phyloP scores from a whole-genome alignment of 2,329 filamentous ascomycete genomes.

The Aspergillus aculeatinus region DNA sequence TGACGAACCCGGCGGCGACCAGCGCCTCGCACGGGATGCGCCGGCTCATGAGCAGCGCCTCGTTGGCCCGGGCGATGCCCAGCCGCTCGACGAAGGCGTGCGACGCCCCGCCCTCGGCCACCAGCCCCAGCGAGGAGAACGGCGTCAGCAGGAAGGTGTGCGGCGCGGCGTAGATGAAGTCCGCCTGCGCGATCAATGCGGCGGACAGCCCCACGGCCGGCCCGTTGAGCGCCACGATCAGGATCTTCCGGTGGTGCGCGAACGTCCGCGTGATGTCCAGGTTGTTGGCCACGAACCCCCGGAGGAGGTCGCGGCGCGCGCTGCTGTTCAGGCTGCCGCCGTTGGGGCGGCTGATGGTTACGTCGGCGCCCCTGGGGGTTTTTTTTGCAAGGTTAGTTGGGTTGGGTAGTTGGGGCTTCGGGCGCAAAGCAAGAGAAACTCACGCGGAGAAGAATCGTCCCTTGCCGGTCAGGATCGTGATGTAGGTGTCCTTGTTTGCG shows the following conservation, averaged over 20 bases:
- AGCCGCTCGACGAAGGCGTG: slow-evolving; percentile 76
- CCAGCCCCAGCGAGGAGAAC: slow-evolving; percentile 84
- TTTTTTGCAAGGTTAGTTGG: background rate
- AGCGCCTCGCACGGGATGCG: slow-evolving; percentile 72
- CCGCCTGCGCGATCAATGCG: slow-evolving; percentile 76
- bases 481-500: slow-evolving; percentile 71
- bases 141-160: slow-evolving; percentile 84
- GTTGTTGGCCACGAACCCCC: slow-evolving; percentile 77
- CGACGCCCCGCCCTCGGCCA: slow-evolving; percentile 82
- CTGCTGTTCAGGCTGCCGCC: slow-evolving; percentile 42
- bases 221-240: slow-evolving; percentile 87
- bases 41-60: slow-evolving; percentile 89
- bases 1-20: slow-evolving; percentile 75
- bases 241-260: slow-evolving; percentile 90
- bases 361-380: slow-evolving; percentile 70
- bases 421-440: slow-evolving; percentile 3
- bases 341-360: slow-evolving; percentile 56
- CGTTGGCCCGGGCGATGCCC: slow-evolving; percentile 79
- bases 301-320: slow-evolving; percentile 60
- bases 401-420: too few relatives aligned
- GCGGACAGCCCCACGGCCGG: slow-evolving; percentile 86
- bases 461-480: slow-evolving; percentile 80
- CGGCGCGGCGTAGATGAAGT: slow-evolving; percentile 88
- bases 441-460: slow-evolving; percentile 87
- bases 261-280: slow-evolving; percentile 87